Base-by-base conservation (phyloP, 2,329 filamentous ascomycete genomes). In the Fusarium sp. region DNA sequence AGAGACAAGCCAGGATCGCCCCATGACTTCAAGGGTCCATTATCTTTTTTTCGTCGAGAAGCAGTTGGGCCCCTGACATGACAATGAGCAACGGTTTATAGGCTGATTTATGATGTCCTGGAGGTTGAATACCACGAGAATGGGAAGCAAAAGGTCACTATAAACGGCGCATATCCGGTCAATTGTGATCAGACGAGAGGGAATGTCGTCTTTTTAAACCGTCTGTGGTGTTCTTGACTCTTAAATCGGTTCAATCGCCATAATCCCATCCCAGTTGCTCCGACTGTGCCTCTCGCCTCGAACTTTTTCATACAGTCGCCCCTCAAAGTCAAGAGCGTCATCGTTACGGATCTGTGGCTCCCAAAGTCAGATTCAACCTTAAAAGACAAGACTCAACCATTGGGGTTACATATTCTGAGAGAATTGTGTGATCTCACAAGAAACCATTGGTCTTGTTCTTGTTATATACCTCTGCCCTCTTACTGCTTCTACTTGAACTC, bases 101-200 rank as follows among this genome's bases (percentile, higher is more conserved):
- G 62, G 66, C 66, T 63, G 67, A 69, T 67, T 67, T 29, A 47
- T 36, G 29, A 35, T 45, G 33, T 57, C 23, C 53, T 42, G 20
- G 47, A 48, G 23, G n/a, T 39, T 46, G 40, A 61, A 55, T 33
- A 36, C 33, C 14, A 53, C 35, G 39, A 66, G 47, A 62, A 66
- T 20, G 39, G 42, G 42, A 48, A 49, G 35, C 17, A 58, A 53
- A 58, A 37, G 39, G 15, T 50, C 27, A 3, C 45, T 69, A 63
- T 63, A 69, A 69, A 69, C 66, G 56, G 61, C 61, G 37, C 49
- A 63, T 63, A 52, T 46, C 56, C 66, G 56, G 61, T 42, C 66
- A 68, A 68, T 66, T 63, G 61, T 23, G 42, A 49, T 45, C 27
- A 48, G 43, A 40, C 42, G 20, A 51, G 41, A 56, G 56, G 23